Evolutionary conservation across 345 rosid genomes (phyloP).

Genomic region (Hypericum perforatum): DNA sequence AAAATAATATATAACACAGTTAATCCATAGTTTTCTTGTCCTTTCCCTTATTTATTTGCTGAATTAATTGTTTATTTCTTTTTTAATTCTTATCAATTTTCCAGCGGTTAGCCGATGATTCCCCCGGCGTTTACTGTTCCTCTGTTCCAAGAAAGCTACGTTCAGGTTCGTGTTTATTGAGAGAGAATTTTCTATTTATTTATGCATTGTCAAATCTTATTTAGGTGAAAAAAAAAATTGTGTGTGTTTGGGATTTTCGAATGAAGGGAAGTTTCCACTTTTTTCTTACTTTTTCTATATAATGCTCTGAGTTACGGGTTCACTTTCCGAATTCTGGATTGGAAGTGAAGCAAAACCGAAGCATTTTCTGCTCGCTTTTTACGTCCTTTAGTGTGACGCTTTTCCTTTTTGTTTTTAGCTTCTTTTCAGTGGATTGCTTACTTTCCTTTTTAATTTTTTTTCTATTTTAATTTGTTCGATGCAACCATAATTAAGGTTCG

Average conservation of each 20-base stretch:
- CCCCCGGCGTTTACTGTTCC: constrained; percentile 55
- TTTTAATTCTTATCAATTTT: constrained; percentile 1
- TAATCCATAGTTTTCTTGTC: neutral
- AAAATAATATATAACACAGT: too few species aligned
- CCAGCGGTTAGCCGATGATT: constrained; percentile 37
- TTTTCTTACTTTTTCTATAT: constrained; percentile 17
- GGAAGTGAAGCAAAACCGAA: constrained; percentile 35
- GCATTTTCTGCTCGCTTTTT: constrained; percentile 24
- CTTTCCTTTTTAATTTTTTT: neutral
- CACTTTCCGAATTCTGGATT: constrained; percentile 25
- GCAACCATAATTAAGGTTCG: too few species aligned
- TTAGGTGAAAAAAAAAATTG: constrained; percentile 7
- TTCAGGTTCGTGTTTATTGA: constrained; percentile 54
- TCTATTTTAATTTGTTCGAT: too few species aligned
- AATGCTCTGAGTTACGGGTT: too few species aligned
- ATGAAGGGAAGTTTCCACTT: constrained; percentile 44
- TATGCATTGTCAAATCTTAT: neutral
- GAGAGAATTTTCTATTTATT: constrained; percentile 4
- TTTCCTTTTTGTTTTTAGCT: neutral
- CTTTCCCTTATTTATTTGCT: neutral
- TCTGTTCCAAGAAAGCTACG: constrained; percentile 92
- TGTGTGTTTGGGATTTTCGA: constrained; percentile 16
- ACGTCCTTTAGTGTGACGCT: neutral
- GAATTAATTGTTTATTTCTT: neutral
- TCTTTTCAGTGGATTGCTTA: neutral